Conservation (phyloP, 2,329 filamentous ascomycete species). For the Clarireedia monteithiana region DNA sequence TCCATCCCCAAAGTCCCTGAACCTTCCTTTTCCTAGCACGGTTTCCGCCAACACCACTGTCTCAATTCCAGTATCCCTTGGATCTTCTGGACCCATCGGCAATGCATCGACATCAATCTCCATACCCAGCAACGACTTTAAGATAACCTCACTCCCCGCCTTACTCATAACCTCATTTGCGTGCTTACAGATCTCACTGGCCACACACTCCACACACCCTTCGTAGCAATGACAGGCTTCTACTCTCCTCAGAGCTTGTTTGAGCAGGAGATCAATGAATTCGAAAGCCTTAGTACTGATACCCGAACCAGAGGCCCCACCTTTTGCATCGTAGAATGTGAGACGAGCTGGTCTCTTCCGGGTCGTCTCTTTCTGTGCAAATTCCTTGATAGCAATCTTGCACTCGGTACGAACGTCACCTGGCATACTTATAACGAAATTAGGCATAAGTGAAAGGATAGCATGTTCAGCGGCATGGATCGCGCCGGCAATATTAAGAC, state of each 20-base stretch:
- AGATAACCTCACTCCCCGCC: slow-evolving; percentile 72
- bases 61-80: slow-evolving; percentile 65
- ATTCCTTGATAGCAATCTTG: slow-evolving; percentile 82
- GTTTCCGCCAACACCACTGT: slow-evolving; percentile 63
- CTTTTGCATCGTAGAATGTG: slow-evolving; percentile 93
- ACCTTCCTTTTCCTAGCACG: slow-evolving; percentile 21
- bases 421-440: slow-evolving; percentile 81
- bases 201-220: slow-evolving; percentile 87
- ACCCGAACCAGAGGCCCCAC: slow-evolving; percentile 72
- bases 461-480: slow-evolving; percentile 96
- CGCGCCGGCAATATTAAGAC: slow-evolving; percentile 75
- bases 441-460: slow-evolving; percentile 77
- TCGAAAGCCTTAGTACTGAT: slow-evolving; percentile 93
- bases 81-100: slow-evolving; percentile 74
- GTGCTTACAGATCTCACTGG: slow-evolving; percentile 75
- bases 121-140: slow-evolving; percentile 66
- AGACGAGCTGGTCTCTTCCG: slow-evolving; percentile 81
- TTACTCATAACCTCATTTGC: slow-evolving; percentile 92
- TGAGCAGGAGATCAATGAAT: slow-evolving; percentile 72
- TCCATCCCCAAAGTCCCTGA: slow-evolving; percentile 21
- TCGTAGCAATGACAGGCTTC: slow-evolving; percentile 67
- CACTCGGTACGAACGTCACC: slow-evolving; percentile 93
- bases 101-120: slow-evolving; percentile 77
- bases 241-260: slow-evolving; percentile 68
- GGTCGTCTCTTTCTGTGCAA: slow-evolving; percentile 58